Evolutionary conservation across 176 grass and related monocot genomes (phyloP).

Genomic region (Hyparrhenia diplandra): DNA sequence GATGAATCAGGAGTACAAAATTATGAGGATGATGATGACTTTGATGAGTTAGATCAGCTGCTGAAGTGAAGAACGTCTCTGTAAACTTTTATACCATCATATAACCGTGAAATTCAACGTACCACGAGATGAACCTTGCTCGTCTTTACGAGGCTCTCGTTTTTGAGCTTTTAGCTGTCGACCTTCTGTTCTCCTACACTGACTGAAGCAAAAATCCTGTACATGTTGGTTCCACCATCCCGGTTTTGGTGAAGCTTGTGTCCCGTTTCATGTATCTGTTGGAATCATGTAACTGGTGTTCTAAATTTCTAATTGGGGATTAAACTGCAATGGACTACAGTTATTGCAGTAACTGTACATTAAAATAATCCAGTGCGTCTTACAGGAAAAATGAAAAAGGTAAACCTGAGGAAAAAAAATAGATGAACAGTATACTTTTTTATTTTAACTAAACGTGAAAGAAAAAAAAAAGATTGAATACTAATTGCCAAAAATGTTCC

Average conservation of each 20-base stretch:
- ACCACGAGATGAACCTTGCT: neutral
- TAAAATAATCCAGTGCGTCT: neutral
- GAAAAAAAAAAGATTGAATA: neutral
- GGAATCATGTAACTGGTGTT: neutral
- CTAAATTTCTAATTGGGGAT: neutral
- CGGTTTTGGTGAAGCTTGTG: neutral
- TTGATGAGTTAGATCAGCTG: conserved; percentile 52
- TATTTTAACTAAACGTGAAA: neutral
- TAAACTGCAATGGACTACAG: neutral
- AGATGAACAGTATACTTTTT: no score
- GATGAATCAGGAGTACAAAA: conserved; percentile 15
- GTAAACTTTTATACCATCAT: neutral
- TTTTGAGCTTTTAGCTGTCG: neutral
- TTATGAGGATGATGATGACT: conserved; percentile 26
- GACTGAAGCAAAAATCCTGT: neutral
- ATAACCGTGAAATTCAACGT: neutral
- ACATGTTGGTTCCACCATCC: neutral
- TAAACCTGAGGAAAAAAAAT: neutral
- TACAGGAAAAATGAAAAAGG: no score
- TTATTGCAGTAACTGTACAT: neutral
- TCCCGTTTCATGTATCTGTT: neutral
- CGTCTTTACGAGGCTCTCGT: neutral
- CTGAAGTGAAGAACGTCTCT: conserved; percentile 33
- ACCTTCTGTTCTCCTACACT: neutral
- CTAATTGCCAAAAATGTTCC: neutral